These are phyloP conservation scores for Fragilaria crotonensis DNA, from an alignment of 108 stramenopile species.

Conservation along the genomic window DNA sequence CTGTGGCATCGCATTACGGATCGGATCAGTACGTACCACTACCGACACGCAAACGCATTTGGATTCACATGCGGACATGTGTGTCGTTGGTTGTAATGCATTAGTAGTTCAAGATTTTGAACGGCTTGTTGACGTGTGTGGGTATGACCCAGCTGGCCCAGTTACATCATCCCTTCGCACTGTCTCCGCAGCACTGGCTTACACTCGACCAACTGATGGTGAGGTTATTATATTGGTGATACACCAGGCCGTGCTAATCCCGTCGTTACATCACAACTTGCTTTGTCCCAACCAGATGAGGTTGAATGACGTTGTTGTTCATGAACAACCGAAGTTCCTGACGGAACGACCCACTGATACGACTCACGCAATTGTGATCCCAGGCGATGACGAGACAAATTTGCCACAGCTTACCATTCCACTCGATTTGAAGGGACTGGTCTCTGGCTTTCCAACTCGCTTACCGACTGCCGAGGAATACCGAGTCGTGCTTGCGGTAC, in stretches of 20 bases:
- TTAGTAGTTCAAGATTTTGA: no score
- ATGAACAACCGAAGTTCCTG: background rate
- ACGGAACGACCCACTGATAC: background rate
- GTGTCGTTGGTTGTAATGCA: slow-evolving; percentile 11
- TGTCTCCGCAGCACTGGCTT: no score
- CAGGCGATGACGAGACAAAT: background rate
- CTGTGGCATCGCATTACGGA: no score
- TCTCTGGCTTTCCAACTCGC: background rate
- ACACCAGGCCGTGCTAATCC: no score
- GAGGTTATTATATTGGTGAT: no score
- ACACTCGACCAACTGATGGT: no score
- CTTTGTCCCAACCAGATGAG: background rate
- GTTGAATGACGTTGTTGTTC: background rate
- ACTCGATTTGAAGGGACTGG: background rate
- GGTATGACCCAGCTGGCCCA: no score
- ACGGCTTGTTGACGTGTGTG: no score
- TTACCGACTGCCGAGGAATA: background rate
- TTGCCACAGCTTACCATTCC: background rate
- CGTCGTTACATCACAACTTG: background rate
- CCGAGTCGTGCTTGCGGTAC: background rate
- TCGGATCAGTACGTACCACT: no score
- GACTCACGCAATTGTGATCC: background rate
- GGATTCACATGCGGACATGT: slow-evolving; percentile 39
- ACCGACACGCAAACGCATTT: slow-evolving; percentile 22
- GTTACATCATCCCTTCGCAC: no score